Percentiles rank a stretch among this genome's conserved stretches.
Conservation (phyloP, 225 moss, liverwort and hornwort species). For the Neckera pumila region DNA sequence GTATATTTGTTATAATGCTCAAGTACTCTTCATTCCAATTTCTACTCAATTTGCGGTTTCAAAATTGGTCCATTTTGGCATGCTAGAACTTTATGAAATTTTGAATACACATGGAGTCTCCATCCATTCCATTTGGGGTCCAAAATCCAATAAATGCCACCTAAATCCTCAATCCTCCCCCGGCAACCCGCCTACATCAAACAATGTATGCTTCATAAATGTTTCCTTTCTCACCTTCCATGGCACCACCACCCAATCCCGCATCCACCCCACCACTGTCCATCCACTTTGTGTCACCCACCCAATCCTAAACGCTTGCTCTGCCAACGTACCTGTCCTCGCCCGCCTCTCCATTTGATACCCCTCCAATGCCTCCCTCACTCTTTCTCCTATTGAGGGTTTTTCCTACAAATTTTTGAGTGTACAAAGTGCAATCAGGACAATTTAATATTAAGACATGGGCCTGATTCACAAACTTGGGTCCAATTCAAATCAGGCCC, state of each 20-base stretch:
- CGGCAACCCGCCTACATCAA: background rate
- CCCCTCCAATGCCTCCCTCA: background rate
- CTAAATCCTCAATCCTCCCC: background rate
- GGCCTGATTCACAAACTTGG: no score
- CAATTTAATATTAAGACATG: background rate
- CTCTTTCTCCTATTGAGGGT: accelerated
- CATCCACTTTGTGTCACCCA: background rate
- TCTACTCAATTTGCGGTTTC: background rate
- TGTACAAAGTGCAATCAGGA: background rate
- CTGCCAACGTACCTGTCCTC: background rate
- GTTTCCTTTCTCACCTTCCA: background rate
- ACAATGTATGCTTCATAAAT: background rate
- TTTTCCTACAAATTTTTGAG: background rate
- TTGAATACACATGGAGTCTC: accelerated
- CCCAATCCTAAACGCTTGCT: background rate
- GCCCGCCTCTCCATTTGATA: background rate
- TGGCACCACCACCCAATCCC: background rate
- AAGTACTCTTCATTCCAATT: no score
- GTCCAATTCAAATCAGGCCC: no score
- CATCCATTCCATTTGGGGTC: background rate
- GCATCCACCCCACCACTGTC: background rate
- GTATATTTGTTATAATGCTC: no score
- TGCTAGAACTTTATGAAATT: no score
- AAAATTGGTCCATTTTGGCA: background rate
- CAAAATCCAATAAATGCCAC: background rate